Base-by-base conservation (phyloP, 1,284 basidiomycete species). In the Coriolopsis trogii region DNA sequence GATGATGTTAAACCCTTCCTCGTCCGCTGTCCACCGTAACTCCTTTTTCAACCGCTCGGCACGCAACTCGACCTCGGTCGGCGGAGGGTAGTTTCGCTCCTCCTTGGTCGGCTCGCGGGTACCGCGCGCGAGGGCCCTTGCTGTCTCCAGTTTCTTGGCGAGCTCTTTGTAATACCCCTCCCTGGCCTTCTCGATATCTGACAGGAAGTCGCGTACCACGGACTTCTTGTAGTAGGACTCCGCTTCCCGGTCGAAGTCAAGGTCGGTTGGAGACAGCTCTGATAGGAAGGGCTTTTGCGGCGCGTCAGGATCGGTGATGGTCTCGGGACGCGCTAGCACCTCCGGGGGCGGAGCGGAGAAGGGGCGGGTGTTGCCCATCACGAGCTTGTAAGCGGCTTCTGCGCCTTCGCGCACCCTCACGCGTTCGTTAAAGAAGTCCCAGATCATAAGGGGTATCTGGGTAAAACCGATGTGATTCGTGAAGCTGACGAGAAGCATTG, bases 351-450 rank as follows among this genome's bases (percentile, higher is more conserved):
- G 75, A 23, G 70, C 76, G 20, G 73, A 67, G 53, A 97, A 80
- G 2, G 87, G 84, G 21, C 93, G 83, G 1, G 82, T 84, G 37
- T 76, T 65, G 20, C 77, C 78, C 67, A 82, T 78, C 54, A 96
- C 81, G 48, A 98, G 76, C 23, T 78, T 76, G 64, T 93, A 87
- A 0, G 87, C 95, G 8, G 89, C 88, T 60, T 97, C 87, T 15
- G 89, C 90, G 33, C 95, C 95, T 16, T 81, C 72, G 4, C 73
- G 79, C 6, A 93, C 92, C 60, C 89, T 85, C 47, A 84, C 73
- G n/a, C 93, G 85, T 67, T 91, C 87, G 65, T 94, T 95, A 78
- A 98, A 98, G 72, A 93, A 96, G 62, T 89, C 89, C 79, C 84
- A 87, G 49, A 98, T 83, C 88, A 97, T 95, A 58, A 82, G 72